Evolutionary conservation across 2,329 filamentous ascomycete species (phyloP), one percentile per base, ranked within the genome.

Genomic region (Epichloe bromicola): DNA sequence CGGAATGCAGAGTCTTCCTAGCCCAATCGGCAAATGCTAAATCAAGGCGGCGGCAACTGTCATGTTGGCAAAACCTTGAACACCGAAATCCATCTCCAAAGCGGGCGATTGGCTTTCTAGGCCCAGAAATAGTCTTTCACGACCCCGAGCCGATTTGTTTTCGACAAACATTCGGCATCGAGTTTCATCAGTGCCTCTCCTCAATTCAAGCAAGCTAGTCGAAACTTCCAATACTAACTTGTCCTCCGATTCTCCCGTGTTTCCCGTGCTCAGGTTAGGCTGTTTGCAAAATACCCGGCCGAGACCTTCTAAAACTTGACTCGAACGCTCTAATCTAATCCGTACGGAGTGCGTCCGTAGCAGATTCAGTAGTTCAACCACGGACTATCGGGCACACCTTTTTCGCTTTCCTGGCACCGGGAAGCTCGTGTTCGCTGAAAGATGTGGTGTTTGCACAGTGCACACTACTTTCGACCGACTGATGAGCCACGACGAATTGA

Each of bases 381-480:
- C 19, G 19, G 19, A 19, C 19, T 23, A 3, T 26, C 23, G 6
- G 23, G 23, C 23, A 26, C 23, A 26, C 23, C 23, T 26, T 26
- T 26, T 26, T 3, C 23, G 23, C 23, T 2, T 26, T 26, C 23
- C 23, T 8, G 23, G 23, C 38, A 40, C 36, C 23, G 34, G 30
- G 20, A 14, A 40, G 45, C 49, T 49, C 62, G 62, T 64, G 61
- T 64, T 62, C 55, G 55, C 19, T 46, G 15, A 42, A 51, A 46
- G 45, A 38, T 49, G 62, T 63, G 60, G 61, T 57, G 56, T 59
- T 56, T 51, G 54, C 61, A 60, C 62, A 64, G 62, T 62, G 57
- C 57, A 30, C 26, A 8, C 26, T 8, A 30, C 59, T 57, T 45
- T n/a, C 36, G 33, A 42, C 42, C 26, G 26, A 30, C 49, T 51